These are phyloP conservation scores for Hypericum androsaemum DNA, from an alignment of 345 rosid species.

Conservation along the genomic window DNA sequence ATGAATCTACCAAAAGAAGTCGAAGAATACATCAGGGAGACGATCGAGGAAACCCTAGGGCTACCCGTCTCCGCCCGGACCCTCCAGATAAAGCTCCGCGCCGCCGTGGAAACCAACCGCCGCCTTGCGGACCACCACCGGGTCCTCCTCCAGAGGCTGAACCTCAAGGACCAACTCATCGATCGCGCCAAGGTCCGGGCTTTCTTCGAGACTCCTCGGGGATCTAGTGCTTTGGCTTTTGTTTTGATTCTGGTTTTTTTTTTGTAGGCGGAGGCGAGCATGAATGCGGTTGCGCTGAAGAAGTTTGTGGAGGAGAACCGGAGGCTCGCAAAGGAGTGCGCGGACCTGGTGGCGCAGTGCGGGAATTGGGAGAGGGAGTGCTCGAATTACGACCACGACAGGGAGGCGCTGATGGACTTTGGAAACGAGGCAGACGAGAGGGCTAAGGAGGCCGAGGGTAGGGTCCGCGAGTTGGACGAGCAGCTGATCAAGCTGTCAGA, in stretches of 20 bases:
- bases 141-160: conserved; percentile 29
- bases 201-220: neutral
- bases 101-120: conserved; percentile 42
- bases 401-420: conserved; percentile 86
- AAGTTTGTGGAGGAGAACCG: conserved; percentile 86
- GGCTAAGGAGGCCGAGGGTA: conserved; percentile 62
- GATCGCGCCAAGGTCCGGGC: conserved; percentile 55
- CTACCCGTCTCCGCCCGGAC: conserved; percentile 42
- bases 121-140: conserved; percentile 44
- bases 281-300: conserved; percentile 78
- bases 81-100: conserved; percentile 43
- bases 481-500: conserved; percentile 31
- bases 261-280: conserved; percentile 50
- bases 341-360: conserved; percentile 60
- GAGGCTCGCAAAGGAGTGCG: conserved; percentile 66
- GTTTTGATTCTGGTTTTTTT: neutral
- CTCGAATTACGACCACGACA: conserved; percentile 54
- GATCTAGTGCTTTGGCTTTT: neutral
- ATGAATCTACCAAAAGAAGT: conserved; percentile 46
- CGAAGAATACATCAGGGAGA: conserved; percentile 53
- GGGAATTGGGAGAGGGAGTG: conserved; percentile 67
- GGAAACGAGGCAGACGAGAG: conserved; percentile 86
- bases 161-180: conserved; percentile 46
- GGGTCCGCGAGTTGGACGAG: conserved; percentile 58
- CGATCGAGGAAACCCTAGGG: conserved; percentile 55